Evolutionary conservation across 2,329 filamentous ascomycete species (phyloP).

Genomic region (Domatiomyces catenatus): DNA sequence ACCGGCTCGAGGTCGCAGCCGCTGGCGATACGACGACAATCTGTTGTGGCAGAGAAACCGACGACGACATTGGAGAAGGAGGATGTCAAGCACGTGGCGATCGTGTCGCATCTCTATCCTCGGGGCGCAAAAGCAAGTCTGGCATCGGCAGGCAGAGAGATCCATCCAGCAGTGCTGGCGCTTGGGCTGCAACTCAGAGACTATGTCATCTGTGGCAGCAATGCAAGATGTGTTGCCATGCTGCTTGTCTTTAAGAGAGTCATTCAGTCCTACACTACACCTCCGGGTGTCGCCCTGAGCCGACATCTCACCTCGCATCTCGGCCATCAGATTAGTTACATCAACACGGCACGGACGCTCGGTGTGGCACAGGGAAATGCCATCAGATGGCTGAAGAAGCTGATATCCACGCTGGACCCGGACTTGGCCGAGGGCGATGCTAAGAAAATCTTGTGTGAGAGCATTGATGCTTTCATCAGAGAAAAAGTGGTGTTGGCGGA

Average conservation of each 20-base stretch:
- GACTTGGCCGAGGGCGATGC: slow-evolving; percentile 67
- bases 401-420: slow-evolving; percentile 80
- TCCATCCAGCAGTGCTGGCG: slow-evolving; percentile 72
- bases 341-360: slow-evolving; percentile 72
- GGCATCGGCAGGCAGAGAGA: slow-evolving; percentile 49
- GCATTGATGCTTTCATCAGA: slow-evolving; percentile 78
- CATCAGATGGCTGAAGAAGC: slow-evolving; percentile 83
- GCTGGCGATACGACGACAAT: slow-evolving; percentile 19
- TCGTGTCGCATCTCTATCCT: slow-evolving; percentile 74
- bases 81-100: slow-evolving; percentile 47
- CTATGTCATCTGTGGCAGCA: slow-evolving; percentile 80
- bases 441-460: slow-evolving; percentile 60
- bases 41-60: slow-evolving; percentile 20
- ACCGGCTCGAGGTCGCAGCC: slow-evolving; percentile 18
- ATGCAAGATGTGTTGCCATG: slow-evolving; percentile 72
- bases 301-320: slow-evolving; percentile 86
- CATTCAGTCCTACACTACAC: slow-evolving; percentile 83
- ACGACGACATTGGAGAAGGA: slow-evolving; percentile 20
- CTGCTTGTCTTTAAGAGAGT: slow-evolving; percentile 87
- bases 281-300: slow-evolving; percentile 65
- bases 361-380: slow-evolving; percentile 95
- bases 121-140: slow-evolving; percentile 53
- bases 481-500: slow-evolving; percentile 82
- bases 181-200: slow-evolving; percentile 81
- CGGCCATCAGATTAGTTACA: slow-evolving; percentile 87